phyloP scores from a whole-genome alignment of 1,139 yeast species.

The Debaryomyces robertsiae region DNA sequence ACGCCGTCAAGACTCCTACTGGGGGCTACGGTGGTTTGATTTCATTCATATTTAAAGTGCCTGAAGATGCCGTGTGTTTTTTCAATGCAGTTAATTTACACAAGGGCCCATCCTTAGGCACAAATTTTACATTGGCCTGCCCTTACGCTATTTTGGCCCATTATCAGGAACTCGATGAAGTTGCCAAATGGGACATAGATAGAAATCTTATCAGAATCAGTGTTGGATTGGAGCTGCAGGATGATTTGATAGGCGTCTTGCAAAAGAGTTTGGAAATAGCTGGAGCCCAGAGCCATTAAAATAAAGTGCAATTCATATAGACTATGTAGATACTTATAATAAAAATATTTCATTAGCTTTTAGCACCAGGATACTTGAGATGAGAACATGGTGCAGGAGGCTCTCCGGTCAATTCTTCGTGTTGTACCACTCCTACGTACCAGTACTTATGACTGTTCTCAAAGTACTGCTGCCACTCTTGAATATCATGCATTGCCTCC shows the following conservation, averaged over 20 bases:
- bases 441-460: constrained; percentile 54
- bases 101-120: constrained; percentile 94
- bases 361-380: constrained; percentile 34
- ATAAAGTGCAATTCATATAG: constrained; percentile 3
- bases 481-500: constrained; percentile 34
- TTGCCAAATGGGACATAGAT: constrained; percentile 84
- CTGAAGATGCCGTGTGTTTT: constrained; percentile 68
- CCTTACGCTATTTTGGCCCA: constrained; percentile 93
- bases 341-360: no score
- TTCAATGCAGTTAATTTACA: constrained; percentile 75
- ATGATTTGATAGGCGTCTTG: constrained; percentile 58
- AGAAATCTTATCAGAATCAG: constrained; percentile 78
- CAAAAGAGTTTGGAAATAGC: constrained; percentile 63
- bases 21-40: constrained; percentile 96
- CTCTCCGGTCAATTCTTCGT: constrained; percentile 35
- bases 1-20: constrained; percentile 59
- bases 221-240: constrained; percentile 73
- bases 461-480: constrained; percentile 58
- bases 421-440: constrained; percentile 61
- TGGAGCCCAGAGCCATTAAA: constrained; percentile 5
- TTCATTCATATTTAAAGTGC: constrained; percentile 71
- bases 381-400: constrained; percentile 44
- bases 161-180: constrained; percentile 79
- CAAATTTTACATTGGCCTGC: constrained; percentile 88
- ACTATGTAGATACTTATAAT: constrained; percentile 4